These are phyloP conservation scores for Ceratobasidium papillatum DNA, from an alignment of 1,284 basidiomycete species.

Conservation along the genomic window DNA sequence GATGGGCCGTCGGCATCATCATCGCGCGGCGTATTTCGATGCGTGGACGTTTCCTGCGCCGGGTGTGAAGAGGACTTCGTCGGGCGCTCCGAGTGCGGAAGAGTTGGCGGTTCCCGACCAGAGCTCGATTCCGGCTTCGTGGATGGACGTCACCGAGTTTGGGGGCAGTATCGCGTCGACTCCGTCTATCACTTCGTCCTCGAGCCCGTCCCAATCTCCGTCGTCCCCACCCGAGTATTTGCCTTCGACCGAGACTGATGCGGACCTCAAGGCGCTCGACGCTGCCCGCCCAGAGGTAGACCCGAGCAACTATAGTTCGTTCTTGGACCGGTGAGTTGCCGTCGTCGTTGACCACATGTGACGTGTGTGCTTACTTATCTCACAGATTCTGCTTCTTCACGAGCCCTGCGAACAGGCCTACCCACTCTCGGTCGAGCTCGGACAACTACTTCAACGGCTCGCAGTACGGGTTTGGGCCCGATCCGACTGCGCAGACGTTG, in stretches of 20 bases:
- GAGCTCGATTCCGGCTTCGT: constrained; percentile 42
- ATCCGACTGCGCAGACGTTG: constrained; percentile 25
- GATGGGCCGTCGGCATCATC: not conserved
- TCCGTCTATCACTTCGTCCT: constrained; percentile 57
- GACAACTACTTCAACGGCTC: constrained; percentile 1
- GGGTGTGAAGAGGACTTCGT: constrained; percentile 16
- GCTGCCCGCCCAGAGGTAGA: constrained; percentile 44
- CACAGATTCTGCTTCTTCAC: constrained; percentile 82
- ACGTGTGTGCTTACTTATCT: constrained; percentile 21
- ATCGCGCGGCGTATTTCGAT: constrained; percentile 38
- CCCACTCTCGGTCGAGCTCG: constrained; percentile 8
- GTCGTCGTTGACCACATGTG: constrained; percentile 23
- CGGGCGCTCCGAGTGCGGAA: constrained; percentile 15
- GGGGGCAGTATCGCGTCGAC: constrained; percentile 65
- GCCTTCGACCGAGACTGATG: constrained; percentile 50
- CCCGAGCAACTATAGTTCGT: constrained; percentile 62
- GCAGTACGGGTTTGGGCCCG: not conserved
- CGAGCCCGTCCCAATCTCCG: constrained; percentile 50
- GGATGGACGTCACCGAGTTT: constrained; percentile 46
- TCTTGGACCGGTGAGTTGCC: constrained; percentile 67
- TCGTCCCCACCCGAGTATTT: constrained; percentile 54
- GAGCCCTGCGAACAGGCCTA: constrained; percentile 55
- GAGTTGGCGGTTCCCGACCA: constrained; percentile 34
- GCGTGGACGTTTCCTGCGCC: constrained; percentile 37
- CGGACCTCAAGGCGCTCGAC: constrained; percentile 25